Evolutionary conservation across 805 yeast species (phyloP), one percentile per base, ranked within the genome.

Genomic region (Hanseniaspora meyeri): DNA sequence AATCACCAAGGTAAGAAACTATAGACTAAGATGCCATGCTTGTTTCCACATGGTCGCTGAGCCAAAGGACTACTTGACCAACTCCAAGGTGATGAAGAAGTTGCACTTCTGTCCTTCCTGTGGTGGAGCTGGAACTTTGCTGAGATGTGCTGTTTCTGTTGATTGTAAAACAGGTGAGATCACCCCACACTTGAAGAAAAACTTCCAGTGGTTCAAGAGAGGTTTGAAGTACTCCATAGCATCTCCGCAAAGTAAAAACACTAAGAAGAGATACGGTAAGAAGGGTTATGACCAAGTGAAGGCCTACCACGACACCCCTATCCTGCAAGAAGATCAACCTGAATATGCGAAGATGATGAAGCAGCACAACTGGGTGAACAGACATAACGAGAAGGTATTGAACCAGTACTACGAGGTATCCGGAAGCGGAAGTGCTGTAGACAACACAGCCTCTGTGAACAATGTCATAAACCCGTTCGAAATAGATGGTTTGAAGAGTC

Each of bases 21-120:
- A 87, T 68, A 91, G 91, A 97, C 77, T 87, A 65, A 77, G 99
- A 70, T 93, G 99, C 69, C 96, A 93, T 69, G 99, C 97, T 0
- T 93, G 99, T 72, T 93, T 93, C 79, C 74, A 78, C 58, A 74
- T 93, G 67, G 72, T 83, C 14, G 90, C 95, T 8, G 87, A 91
- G 31, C 85, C 82, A 63, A 77, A 79, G 60, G 90, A 90, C 1
- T 50, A 50, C 16, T 34, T 50, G 24, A 49, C 45, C 16, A 56
- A 56, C n/a, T 39, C 49, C 8, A 51, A 56, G 29, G 20, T 53
- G 3, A 38, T 53, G 57, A 77, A 76, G 43, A 81, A 90, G 48
- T 80, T 80, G 63, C 96, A 89, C 69, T 93, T 93, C 73, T 93
- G 99, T 69, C 86, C 96, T 16, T 78, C 81, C 54, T 93, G 99